These are phyloP conservation scores for Bocquillonia castaneifolia DNA, from an alignment of 441 rosid species.

Conservation along the genomic window DNA sequence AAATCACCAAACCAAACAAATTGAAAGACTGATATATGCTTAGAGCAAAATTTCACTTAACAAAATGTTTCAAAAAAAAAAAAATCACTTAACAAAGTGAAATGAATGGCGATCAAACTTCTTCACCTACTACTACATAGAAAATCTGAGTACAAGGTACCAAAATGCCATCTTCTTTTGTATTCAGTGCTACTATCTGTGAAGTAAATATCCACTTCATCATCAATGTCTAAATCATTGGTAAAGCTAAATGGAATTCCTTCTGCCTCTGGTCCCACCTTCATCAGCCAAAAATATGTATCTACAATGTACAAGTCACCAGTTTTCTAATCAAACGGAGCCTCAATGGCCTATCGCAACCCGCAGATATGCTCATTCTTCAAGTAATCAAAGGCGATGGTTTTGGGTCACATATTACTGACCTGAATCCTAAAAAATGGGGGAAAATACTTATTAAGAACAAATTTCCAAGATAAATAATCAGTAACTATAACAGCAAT, in stretches of 20 bases:
- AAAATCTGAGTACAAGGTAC: too few relatives aligned
- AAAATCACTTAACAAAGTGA: too few relatives aligned
- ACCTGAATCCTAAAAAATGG: conserved; percentile 40
- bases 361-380: conserved; percentile 90
- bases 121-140: too few relatives aligned
- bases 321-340: conserved; percentile 69
- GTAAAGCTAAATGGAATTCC: conserved; percentile 70
- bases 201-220: conserved; percentile 74
- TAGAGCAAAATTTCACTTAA: too few relatives aligned
- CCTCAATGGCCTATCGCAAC: conserved; percentile 88
- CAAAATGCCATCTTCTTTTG: conserved; percentile 52
- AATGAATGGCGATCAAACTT: too few relatives aligned
- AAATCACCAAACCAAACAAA: too few relatives aligned
- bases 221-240: conserved; percentile 84
- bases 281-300: conserved; percentile 81
- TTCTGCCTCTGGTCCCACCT: conserved; percentile 87
- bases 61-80: too few relatives aligned
- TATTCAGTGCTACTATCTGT: conserved; percentile 79
- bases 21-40: too few relatives aligned
- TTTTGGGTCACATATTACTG: conserved; percentile 67
- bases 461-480: neutral
- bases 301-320: conserved; percentile 90
- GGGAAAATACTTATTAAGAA: neutral
- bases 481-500: neutral
- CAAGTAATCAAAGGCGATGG: conserved; percentile 54